These are phyloP conservation scores for Rhynchospora pubera DNA, from an alignment of 176 grass and related monocot species.

Conservation along the genomic window DNA sequence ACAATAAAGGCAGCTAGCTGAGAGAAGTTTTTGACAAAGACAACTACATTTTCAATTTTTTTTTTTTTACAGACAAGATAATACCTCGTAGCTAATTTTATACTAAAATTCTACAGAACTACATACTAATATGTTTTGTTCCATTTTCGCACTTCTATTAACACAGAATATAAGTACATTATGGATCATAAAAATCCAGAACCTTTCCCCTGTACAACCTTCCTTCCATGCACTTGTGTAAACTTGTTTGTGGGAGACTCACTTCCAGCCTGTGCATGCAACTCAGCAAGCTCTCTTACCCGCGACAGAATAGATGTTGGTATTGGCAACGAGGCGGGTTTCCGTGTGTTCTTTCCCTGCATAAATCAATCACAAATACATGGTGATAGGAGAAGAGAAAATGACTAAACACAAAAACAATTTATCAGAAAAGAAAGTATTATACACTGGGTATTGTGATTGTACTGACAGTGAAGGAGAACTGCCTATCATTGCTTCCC, in stretches of 20 bases:
- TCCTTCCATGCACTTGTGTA: conserved; percentile 27
- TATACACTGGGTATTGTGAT: background rate
- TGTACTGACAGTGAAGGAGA: background rate
- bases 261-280: conserved; percentile 36
- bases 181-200: conserved; percentile 80
- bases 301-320: conserved; percentile 60
- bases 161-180: conserved; percentile 19
- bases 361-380: background rate
- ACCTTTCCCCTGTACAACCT: conserved; percentile 55
- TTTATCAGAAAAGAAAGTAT: background rate
- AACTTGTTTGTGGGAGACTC: conserved; percentile 29
- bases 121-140: background rate
- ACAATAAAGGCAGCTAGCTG: background rate
- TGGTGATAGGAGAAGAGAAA: background rate
- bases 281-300: conserved; percentile 66
- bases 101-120: conserved; percentile 3
- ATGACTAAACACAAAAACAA: background rate
- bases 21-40: background rate
- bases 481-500: background rate
- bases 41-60: conserved; percentile 2
- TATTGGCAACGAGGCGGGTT: conserved; percentile 69
- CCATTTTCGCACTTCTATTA: conserved; percentile 7
- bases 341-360: conserved; percentile 53
- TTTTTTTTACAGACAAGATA: conserved; percentile 9
- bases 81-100: background rate